These are phyloP conservation scores for Mollisia scopiformis DNA, from an alignment of 2,329 filamentous ascomycete species.

Conservation along the genomic window DNA sequence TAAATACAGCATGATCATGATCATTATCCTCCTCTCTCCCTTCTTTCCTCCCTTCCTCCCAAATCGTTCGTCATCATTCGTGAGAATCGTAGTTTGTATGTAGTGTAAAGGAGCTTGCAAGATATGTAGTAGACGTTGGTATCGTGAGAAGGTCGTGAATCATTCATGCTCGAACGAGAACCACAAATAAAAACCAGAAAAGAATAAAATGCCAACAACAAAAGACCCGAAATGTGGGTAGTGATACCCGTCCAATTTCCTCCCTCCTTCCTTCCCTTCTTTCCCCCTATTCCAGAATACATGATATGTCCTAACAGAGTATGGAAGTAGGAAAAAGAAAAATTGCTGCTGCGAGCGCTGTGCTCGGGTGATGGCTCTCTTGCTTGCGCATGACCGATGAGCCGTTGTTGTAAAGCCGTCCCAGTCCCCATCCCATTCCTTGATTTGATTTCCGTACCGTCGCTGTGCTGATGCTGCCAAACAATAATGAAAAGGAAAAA, in stretches of 20 bases:
- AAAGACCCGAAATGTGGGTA: constrained; percentile 6
- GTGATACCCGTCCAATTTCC: background rate
- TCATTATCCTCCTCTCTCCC: background rate
- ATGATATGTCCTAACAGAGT: background rate
- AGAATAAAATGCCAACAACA: too few species aligned
- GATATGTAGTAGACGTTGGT: background rate
- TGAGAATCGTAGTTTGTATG: constrained; percentile 1
- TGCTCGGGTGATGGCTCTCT: constrained; percentile 5
- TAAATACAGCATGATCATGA: background rate
- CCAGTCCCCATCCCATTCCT: constrained; percentile 6
- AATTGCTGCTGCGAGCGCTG: constrained; percentile 17
- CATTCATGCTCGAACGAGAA: too few species aligned
- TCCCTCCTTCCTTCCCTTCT: too few species aligned
- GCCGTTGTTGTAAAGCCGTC: constrained; percentile 1
- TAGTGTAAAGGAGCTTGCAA: too few species aligned
- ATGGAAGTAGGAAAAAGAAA: constrained; percentile 1
- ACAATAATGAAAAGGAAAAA: constrained; percentile 21
- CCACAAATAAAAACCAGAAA: background rate
- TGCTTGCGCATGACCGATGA: constrained; percentile 10
- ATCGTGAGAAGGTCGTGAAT: constrained; percentile 5
- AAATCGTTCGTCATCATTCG: background rate
- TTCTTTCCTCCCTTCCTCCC: background rate
- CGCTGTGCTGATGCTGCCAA: constrained; percentile 6
- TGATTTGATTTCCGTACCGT: constrained; percentile 7
- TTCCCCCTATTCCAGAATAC: constrained; percentile 10